A percentile compares a stretch with the other conserved stretches of the same genome.
phyloP scores from a whole-genome alignment of 192 early-diverging fungal species.

The Gigaspora rosea region DNA sequence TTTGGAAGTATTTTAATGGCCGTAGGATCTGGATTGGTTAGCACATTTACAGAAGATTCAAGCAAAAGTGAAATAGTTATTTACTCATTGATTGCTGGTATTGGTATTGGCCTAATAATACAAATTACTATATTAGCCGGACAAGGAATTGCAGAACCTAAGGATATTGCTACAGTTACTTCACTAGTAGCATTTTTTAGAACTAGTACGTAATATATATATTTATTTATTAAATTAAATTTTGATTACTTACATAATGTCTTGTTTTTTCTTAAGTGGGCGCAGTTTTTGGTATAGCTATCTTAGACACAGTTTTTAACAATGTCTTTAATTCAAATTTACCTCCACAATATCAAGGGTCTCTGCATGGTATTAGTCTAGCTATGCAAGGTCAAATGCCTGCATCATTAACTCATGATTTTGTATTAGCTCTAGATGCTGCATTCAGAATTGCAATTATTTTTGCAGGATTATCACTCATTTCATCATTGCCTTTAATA shows the following conservation, averaged over 20 bases:
- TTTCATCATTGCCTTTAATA: no score
- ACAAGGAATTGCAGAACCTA: constrained; percentile 61
- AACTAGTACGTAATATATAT: constrained; percentile 35
- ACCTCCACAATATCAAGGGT: no score
- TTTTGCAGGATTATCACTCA: no score
- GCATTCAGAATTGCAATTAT: no score
- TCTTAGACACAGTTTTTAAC: constrained; percentile 41
- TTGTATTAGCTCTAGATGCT: no score
- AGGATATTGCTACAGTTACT: constrained; percentile 67
- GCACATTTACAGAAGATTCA: constrained; percentile 49
- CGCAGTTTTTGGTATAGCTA: constrained; percentile 41
- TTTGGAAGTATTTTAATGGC: constrained; percentile 60
- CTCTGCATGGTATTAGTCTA: no score
- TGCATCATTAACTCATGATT: no score
- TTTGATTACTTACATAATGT: not conserved
- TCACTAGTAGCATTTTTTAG: constrained; percentile 66
- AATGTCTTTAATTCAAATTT: constrained; percentile 10
- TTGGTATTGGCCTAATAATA: constrained; percentile 74
- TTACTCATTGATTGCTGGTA: constrained; percentile 66
- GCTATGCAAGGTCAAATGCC: no score
- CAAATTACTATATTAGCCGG: constrained; percentile 68
- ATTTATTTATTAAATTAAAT: not conserved
- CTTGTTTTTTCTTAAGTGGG: constrained; percentile 31
- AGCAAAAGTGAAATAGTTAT: constrained; percentile 55
- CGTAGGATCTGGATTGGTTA: constrained; percentile 63